Evolutionary conservation across 305 asterid genomes (phyloP).

Genomic region (Rubia tinctorum): DNA sequence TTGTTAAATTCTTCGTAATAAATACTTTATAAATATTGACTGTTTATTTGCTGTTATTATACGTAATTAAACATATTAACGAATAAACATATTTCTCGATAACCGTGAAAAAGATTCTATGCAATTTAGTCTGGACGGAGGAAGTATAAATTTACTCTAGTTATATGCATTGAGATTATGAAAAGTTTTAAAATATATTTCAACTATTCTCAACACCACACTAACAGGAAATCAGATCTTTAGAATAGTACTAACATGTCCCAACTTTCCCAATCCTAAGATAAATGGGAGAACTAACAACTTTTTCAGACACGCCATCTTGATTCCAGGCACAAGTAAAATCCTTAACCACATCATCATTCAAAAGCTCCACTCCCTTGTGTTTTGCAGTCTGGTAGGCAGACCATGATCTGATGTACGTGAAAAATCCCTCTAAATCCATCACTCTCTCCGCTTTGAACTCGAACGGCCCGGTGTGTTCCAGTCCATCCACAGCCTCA

Average conservation of each 20-base stretch:
- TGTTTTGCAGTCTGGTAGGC: constrained; percentile 54
- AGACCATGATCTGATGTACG: constrained; percentile 62
- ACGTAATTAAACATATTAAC: too few species aligned
- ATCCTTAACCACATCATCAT: constrained; percentile 34
- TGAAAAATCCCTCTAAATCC: constrained; percentile 46
- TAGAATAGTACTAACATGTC: not conserved
- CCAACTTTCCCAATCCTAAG: constrained; percentile 74
- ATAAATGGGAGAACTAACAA: constrained; percentile 46
- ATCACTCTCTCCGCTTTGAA: constrained; percentile 43
- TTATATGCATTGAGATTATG: too few species aligned
- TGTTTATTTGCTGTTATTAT: too few species aligned
- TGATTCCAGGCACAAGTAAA: constrained; percentile 53
- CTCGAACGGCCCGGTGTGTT: constrained; percentile 48
- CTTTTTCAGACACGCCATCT: constrained; percentile 38
- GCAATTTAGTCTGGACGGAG: too few species aligned
- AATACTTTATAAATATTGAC: too few species aligned
- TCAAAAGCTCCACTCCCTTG: constrained; percentile 59
- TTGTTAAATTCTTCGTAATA: too few species aligned
- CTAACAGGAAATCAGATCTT: too few species aligned
- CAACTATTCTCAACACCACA: too few species aligned
- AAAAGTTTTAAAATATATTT: too few species aligned
- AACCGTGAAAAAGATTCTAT: too few species aligned
- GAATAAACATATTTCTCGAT: too few species aligned
- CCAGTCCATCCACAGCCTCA: constrained; percentile 48
- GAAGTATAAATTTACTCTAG: too few species aligned